Evolutionary conservation across 768 basidiomycete genomes (phyloP).

Genomic region (Dacryopinax spathularia): DNA sequence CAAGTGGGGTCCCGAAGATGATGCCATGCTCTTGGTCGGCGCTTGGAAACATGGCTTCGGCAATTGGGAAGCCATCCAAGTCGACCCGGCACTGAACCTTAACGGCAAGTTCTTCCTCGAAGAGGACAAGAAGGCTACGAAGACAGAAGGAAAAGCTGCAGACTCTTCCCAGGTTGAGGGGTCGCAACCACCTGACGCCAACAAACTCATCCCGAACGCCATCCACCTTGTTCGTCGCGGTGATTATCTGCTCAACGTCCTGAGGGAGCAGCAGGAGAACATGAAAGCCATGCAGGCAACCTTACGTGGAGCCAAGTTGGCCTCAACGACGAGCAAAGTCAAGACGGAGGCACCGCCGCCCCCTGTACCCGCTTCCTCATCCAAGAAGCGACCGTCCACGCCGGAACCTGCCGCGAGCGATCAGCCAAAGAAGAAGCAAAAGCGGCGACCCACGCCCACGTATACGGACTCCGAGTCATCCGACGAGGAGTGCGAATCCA

Average conservation of each 20-base stretch:
- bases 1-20: constrained; percentile 83
- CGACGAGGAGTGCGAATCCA: constrained; percentile 82
- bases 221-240: constrained; percentile 96
- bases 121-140: constrained; percentile 88
- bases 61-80: constrained; percentile 89
- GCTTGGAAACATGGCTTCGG: constrained; percentile 90
- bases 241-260: constrained; percentile 74
- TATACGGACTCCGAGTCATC: constrained; percentile 89
- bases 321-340: constrained; percentile 45
- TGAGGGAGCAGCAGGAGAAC: constrained; percentile 83
- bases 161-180: constrained; percentile 31
- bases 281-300: constrained; percentile 76
- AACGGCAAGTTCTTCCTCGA: constrained; percentile 95
- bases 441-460: constrained; percentile 88
- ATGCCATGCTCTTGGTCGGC: constrained; percentile 87
- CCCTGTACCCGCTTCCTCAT: constrained; percentile 34
- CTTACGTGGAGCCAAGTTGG: constrained; percentile 25
- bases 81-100: constrained; percentile 70
- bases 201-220: constrained; percentile 85
- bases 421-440: constrained; percentile 42
- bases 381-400: constrained; percentile 71
- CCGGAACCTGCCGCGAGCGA: constrained; percentile 16
- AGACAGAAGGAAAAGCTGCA: constrained; percentile 15
- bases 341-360: constrained; percentile 29
- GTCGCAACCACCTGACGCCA: constrained; percentile 25